Evolutionary conservation across 2,329 filamentous ascomycete genomes (phyloP), one percentile per base, ranked within the genome.

Genomic region (Xylariales sp.): DNA sequence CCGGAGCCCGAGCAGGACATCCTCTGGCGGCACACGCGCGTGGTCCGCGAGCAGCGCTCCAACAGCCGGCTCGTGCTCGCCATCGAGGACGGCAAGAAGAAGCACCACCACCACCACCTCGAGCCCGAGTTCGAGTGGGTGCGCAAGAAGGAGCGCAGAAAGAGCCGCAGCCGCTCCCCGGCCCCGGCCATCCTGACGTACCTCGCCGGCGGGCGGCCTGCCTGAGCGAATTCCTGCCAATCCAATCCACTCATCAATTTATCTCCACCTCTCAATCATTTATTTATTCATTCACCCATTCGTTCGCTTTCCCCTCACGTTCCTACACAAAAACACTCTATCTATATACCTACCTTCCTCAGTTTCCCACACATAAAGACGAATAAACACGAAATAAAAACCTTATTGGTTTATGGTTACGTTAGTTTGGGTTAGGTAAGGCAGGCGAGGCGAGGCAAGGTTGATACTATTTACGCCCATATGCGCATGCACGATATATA

Each of bases 1-100:
- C 86, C 88, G 3, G 89, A 93, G 72, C 86, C 87, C 69, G 87
- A 93, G 76, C 91, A 93, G 75, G 87, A 93, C 66, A 82, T 88
- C 64, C 85, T 93, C 56, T 94, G 92, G 85, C 85, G 87, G 50
- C 91, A 94, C 79, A 93, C 91, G 3, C 85, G 84, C 69, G 81
- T 85, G 50, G 77, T 93, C 69, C 89, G 89, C n/a, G 86, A 89
- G 74, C 84, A 83, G 76, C 81, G 83, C 6, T 75, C 78, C 46
- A 84, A 82, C 23, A 23, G 23, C 23, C 23, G 23, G 73, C 77
- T 83, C 49, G 79, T 85, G 16, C 77, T 85, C 64, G 75, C 79
- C 62, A 80, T 88, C 56, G 84, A 86, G 68, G 85, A 80, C 69
- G 77, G 77, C 70, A 76, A 77, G 45, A 78, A 78, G 36, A 78